Evolutionary conservation across 2,329 filamentous ascomycete species (phyloP), one percentile per base, ranked within the genome.

Genomic region (Aspergillaceae sp.): DNA sequence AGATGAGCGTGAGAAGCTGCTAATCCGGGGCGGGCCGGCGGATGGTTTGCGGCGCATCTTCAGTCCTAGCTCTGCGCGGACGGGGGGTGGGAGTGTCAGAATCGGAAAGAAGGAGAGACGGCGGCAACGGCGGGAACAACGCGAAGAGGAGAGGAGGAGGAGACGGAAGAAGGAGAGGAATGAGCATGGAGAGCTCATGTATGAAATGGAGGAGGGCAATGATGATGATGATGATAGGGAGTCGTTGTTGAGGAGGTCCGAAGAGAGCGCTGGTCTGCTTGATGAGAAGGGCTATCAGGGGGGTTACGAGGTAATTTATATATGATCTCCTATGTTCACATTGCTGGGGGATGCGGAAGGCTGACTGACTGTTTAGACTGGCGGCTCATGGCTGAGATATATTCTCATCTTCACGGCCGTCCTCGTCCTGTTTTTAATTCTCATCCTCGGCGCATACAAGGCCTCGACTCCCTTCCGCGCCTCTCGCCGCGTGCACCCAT

Each of bases 141-240:
- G 60, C 19, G 19, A 19, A 48, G 58, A 59, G 50, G 52, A 50
- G 44, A 58, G 56, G 33, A 54, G 56, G 42, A 69, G 53, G 70
- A 73, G 56, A 80, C 78, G 59, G 34, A 57, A 74, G 69, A 68
- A 74, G 75, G 51, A 72, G 67, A 52, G 63, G 78, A 60, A 66
- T 74, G 85, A 87, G 60, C 80, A 87, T 54, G 83, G 84, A 34
- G 79, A 83, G 64, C 72, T 94, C 58, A 87, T 94, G 83, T 90
- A 87, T 64, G 86, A 92, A 68, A 87, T 91, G 84, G 90, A 96
- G 66, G 84, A 89, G 61, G 87, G 88, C 1, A 60, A 68, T 28
- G 36, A 38, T 1, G 30, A 32, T 30, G 61, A 59, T 50, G 81
- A 84, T 41, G 82, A 83, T 45, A 86, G 72, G 70, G 83, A 57